Percentiles rank a stretch among this genome's conserved stretches.
These are phyloP conservation scores for Nelumbo lutea DNA, from an alignment of 164 flowering plant genomes.

Conservation along the genomic window DNA sequence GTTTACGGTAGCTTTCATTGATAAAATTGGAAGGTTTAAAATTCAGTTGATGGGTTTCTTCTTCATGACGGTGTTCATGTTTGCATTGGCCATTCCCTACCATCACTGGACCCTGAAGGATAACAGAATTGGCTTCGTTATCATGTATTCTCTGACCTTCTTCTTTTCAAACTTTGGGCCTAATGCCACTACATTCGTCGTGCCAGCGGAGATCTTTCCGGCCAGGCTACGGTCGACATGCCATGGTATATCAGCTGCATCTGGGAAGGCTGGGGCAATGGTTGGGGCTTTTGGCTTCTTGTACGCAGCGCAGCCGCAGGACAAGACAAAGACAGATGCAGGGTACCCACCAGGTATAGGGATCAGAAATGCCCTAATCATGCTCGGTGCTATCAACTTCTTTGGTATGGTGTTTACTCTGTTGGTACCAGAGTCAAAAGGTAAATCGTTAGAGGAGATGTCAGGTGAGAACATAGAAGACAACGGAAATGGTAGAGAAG, in stretches of 20 bases:
- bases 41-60: slow-evolving; percentile 19
- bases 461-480: slow-evolving; percentile 14
- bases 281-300: slow-evolving; percentile 19
- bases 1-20: slow-evolving; percentile 20
- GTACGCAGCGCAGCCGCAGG: slow-evolving; percentile 12
- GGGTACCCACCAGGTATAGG: slow-evolving; percentile 21
- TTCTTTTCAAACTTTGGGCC: slow-evolving; percentile 18
- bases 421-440: slow-evolving; percentile 19
- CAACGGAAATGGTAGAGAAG: background rate
- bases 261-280: slow-evolving; percentile 16
- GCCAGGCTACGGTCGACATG: slow-evolving; percentile 16
- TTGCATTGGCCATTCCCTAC: slow-evolving; percentile 18
- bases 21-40: slow-evolving; percentile 12
- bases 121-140: slow-evolving; percentile 17
- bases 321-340: slow-evolving; percentile 10
- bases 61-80: slow-evolving; percentile 24
- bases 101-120: slow-evolving; percentile 16
- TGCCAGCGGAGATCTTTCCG: slow-evolving; percentile 18
- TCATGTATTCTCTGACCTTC: slow-evolving; percentile 16
- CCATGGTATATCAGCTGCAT: slow-evolving; percentile 17
- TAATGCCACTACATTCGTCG: slow-evolving; percentile 14
- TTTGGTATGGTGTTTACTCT: slow-evolving; percentile 13
- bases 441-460: slow-evolving; percentile 21
- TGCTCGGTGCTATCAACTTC: slow-evolving; percentile 14
- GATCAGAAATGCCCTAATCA: slow-evolving; percentile 11